Conservation (phyloP, 2,329 filamentous ascomycete species). For the Metarhizium guizhouense region DNA sequence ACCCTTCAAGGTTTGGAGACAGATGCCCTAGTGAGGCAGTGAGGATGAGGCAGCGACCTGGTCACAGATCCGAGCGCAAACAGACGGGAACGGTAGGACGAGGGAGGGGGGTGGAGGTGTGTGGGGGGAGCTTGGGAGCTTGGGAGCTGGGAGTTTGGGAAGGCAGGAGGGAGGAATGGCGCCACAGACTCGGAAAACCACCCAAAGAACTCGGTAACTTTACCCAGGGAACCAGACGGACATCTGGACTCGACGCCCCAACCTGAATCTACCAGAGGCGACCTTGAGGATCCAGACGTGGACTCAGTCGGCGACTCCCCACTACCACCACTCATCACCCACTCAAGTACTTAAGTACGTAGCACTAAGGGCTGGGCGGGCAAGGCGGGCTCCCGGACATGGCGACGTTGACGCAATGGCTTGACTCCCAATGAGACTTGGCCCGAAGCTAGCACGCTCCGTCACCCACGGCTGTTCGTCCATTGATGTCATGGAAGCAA, state of each 20-base stretch:
- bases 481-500: neutral
- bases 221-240: too few species aligned
- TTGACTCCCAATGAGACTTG: neutral
- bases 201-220: too few species aligned
- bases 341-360: too few species aligned
- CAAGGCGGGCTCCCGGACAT: too few species aligned
- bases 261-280: too few species aligned
- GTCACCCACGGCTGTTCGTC: neutral
- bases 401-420: constrained; percentile 4
- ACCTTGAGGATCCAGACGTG: too few species aligned
- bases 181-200: too few species aligned
- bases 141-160: neutral
- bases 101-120: neutral
- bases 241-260: too few species aligned
- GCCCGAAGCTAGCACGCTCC: neutral
- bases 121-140: neutral
- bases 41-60: neutral
- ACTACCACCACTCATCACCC: too few species aligned
- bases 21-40: neutral
- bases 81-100: neutral
- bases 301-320: too few species aligned
- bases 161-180: neutral
- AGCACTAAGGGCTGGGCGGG: too few species aligned
- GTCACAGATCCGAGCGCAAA: neutral
- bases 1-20: neutral